Conservation (phyloP, 441 rosid genomes). For the Macaranga tanarius region DNA sequence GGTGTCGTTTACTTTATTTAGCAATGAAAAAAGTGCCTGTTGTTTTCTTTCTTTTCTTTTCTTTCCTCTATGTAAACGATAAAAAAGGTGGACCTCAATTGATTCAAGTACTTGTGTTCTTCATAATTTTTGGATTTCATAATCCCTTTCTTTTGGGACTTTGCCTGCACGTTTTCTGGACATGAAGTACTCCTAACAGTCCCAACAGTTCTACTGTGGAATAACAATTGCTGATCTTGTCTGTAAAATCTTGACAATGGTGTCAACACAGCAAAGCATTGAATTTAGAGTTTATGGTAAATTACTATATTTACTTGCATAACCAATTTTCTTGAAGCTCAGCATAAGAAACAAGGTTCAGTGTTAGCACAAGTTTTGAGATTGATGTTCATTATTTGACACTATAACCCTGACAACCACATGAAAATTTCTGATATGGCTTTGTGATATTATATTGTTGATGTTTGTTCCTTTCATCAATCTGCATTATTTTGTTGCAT, state of each 20-base stretch:
- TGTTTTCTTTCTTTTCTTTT: not conserved
- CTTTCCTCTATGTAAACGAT: too few species aligned
- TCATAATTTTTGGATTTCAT: not conserved
- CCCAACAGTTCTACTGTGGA: not conserved
- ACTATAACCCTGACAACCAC: not conserved
- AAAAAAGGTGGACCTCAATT: not conserved
- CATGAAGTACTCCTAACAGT: not conserved
- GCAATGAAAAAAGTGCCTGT: not conserved
- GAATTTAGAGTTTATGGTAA: not conserved
- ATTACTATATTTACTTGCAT: constrained; percentile 3
- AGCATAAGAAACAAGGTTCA: not conserved
- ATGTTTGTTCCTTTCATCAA: not conserved
- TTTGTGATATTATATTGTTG: not conserved
- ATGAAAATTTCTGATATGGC: not conserved
- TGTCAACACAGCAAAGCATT: not conserved
- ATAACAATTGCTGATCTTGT: not conserved
- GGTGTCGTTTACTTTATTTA: not conserved
- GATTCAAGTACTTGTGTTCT: not conserved
- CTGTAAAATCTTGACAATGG: not conserved
- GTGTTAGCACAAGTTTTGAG: not conserved
- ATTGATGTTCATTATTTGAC: not conserved
- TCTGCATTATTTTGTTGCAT: not conserved
- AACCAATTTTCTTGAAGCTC: not conserved
- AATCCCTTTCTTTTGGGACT: not conserved
- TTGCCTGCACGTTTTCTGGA: constrained; percentile 1